Base-by-base conservation (phyloP, 768 basidiomycete species). In the Mrakia hoshinonis region DNA sequence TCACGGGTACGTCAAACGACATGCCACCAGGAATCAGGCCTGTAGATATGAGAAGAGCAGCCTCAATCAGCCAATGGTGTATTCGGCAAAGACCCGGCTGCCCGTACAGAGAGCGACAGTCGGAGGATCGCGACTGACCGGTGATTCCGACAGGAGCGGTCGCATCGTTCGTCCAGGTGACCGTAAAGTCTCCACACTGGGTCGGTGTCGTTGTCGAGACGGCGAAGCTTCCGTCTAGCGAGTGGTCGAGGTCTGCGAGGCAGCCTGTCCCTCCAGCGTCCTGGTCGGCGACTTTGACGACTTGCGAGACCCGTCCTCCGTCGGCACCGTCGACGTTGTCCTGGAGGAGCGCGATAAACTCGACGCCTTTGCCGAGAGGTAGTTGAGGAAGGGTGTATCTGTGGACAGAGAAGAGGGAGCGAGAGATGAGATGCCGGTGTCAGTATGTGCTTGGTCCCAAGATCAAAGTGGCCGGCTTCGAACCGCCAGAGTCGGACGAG, bases 21-120 rank as follows among this genome's bases (percentile, higher is more conserved):
- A 66, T 63, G 0, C 70, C 70, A 46, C 70, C 70, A 0, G 70
- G 70, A 22, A 72, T 72, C n/a, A 72, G 63, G 31, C 70, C 70
- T 67, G 29, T 4, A 2, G 46, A 48, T 20, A 22, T 31, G 26
- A 54, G 18, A 22, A 22, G 12, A 24, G 22, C 26, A 55, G 6
- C 0, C 10, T 9, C 66, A 54, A 34, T 49, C 34, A 39, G 36
- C 36, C 13, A 26, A 60, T 29, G 11, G 15, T 24, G 13, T 26
- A 5, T 15, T 11, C 20, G 38, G 0, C 0, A n/a, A 22, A 63
- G 34, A 18, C 46, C 31, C 11, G 1, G n/a, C n/a, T n/a, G n/a
- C n/a, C n/a, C n/a, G n/a, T n/a, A n/a, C n/a, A n/a, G n/a, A n/a
- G n/a, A n/a, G n/a, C n/a, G n/a, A 10, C 22, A 7, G 43, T 6